phyloP scores from a whole-genome alignment of 2,329 filamentous ascomycete species.

The Fusarium globosum region DNA sequence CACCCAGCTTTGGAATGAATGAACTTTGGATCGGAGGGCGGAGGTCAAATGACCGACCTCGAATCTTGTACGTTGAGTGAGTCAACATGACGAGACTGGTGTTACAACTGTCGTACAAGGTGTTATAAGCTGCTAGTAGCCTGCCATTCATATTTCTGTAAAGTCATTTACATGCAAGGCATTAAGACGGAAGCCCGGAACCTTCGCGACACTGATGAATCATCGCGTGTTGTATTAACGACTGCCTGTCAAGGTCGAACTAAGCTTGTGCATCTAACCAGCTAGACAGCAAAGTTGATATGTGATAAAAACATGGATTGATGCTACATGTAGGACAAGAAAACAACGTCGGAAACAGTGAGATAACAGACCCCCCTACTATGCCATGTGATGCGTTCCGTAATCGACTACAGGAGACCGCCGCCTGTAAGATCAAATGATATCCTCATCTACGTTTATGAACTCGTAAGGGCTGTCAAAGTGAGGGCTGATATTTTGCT shows the following conservation, averaged over 20 bases:
- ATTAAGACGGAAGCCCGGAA: conserved; percentile 15
- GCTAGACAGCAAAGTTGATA: not conserved
- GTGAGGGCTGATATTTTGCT: conserved; percentile 47
- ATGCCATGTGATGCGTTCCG: not conserved
- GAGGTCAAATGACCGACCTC: not conserved
- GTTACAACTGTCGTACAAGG: conserved; percentile 22
- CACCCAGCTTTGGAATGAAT: not conserved
- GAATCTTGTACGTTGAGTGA: not conserved
- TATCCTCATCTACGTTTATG: not conserved
- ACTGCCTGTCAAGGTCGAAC: not conserved
- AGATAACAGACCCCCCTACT: not conserved
- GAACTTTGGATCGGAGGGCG: not conserved
- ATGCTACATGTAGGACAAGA: conserved; percentile 1
- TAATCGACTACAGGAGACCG: not conserved
- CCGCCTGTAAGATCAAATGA: not conserved
- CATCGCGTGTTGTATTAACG: not conserved
- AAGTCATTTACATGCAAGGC: not conserved
- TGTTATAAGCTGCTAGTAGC: conserved; percentile 1
- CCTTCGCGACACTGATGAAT: conserved; percentile 1
- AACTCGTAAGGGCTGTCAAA: conserved; percentile 38
- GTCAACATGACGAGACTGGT: conserved; percentile 28
- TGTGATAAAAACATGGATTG: not conserved
- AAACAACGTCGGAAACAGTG: not conserved
- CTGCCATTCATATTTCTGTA: conserved; percentile 1
- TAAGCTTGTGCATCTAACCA: not conserved